Evolutionary conservation across 257 asterid genomes (phyloP), one percentile per base, ranked within the genome.

Genomic region (Capsicum pubescens): DNA sequence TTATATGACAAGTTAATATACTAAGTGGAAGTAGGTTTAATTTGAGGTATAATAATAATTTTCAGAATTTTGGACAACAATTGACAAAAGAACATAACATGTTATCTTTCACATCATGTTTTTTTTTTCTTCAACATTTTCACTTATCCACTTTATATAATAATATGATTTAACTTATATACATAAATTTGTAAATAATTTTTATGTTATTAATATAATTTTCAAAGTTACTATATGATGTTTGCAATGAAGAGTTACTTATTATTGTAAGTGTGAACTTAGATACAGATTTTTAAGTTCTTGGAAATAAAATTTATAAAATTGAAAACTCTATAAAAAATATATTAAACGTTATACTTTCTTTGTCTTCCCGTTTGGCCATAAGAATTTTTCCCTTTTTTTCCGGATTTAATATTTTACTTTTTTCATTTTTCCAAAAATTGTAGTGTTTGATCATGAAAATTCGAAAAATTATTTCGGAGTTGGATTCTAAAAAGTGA

Each of bases 31-130:
- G 80, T 72, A 10, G 58, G 39, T 71, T 71, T 35, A n/a, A 46
- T 71, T 71, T 35, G 39, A 46, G 1, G 7, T 21, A 55, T 7
- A 74, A 58, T 7, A 74, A 58, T 58, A 72, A 54, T 71, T 83
- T 84, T 67, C 59, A 32, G 9, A 55, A n/a, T 87, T 11, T 84
- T 15, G 87, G 48, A 21, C 56, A 87, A 88, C 77, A 52, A 83
- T 64, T 44, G 19, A 8, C 61, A 84, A 87, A 88, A 90, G 86
- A 83, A 44, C 58, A 39, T 56, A 72, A 57, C 84, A 79, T 35
- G 59, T 26, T 54, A 64, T 72, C 46, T 77, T 83, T 21, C 56
- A 39, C 78, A 57, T n/a, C 70, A 36, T 56, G 71, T 48, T 72
- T 26, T n/a, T 46, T 46, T 0, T 1, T 6, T 4, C 42, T 50